Evolutionary conservation across 2,329 filamentous ascomycete genomes (phyloP), one percentile per base, ranked within the genome.

Genomic region (Dothistroma pini): DNA sequence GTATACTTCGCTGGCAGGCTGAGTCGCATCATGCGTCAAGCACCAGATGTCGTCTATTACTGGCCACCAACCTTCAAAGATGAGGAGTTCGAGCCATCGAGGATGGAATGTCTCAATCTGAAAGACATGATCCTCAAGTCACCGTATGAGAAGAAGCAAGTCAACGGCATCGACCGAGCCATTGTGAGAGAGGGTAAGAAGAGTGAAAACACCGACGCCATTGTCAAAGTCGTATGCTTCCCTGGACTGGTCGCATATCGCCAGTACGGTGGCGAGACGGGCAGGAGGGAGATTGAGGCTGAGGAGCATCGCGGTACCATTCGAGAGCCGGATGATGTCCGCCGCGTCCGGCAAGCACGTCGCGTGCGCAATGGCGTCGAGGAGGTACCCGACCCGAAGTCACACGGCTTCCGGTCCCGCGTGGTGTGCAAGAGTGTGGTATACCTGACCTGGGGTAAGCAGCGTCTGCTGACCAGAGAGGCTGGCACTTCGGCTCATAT

Each of bases 11-110:
- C 71, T 12, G 67, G 62, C 7, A 22, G 58, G 8, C 56, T 72
- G 12, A 66, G 63, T 52, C 65, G 62, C 41, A 19, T 58, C 10
- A 71, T 72, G 59, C 70, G 69, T 22, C 54, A 25, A 9, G 58
- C 61, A 9, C 58, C 54, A 32, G 61, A 70, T 41, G 66, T 66
- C 14, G 59, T 72, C 25, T 74, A 70, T 63, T 68, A 71, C 63
- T 72, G 69, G 62, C 61, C 68, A 21, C 65, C 69, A 8, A 66
- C 69, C 0, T 72, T 72, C 70, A 74, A 74, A 48, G 71, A 72
- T 48, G 68, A 70, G 57, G 68, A 69, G 34, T 72, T 71, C 54
- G 68, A 71, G 25, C 69, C 65, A 1, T 60, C 55, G 1, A 64
- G 67, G 35, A 73, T 72, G 71, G 68, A 70, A 32, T 66, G 65